Conservation (phyloP, 148 eudicot species). For the Oxyria digyna region DNA sequence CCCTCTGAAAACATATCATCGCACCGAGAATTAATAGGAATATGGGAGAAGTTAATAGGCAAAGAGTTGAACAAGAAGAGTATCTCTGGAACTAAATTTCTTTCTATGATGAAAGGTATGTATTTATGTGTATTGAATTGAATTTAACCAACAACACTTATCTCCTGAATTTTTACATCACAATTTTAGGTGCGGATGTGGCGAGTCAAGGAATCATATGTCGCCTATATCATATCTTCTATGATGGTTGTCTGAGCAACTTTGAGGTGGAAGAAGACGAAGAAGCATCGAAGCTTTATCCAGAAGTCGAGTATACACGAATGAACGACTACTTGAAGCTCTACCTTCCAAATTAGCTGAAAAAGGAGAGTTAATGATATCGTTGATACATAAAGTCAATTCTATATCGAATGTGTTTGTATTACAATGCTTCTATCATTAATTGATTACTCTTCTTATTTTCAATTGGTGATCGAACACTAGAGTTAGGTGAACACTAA, state of each 20-base stretch:
- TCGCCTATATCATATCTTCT: constrained; percentile 39
- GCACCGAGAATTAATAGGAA: constrained; percentile 26
- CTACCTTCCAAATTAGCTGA: constrained; percentile 9
- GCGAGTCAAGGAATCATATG: background rate
- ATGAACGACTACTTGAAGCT: constrained; percentile 35
- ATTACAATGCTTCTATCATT: too few relatives aligned
- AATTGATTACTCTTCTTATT: too few relatives aligned
- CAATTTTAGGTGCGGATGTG: constrained; percentile 6
- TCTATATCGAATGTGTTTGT: too few relatives aligned
- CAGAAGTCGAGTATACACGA: constrained; percentile 32
- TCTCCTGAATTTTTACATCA: too few relatives aligned
- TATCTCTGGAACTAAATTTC: constrained; percentile 25
- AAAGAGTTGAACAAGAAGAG: constrained; percentile 21
- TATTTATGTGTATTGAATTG: background rate
- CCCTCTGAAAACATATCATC: constrained; percentile 34
- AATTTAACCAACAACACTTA: too few relatives aligned
- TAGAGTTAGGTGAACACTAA: too few relatives aligned
- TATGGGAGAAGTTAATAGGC: constrained; percentile 35
- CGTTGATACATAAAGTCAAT: too few relatives aligned
- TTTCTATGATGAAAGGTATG: constrained; percentile 24
- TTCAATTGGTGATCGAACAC: too few relatives aligned
- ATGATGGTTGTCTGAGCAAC: constrained; percentile 38
- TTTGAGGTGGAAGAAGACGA: constrained; percentile 37
- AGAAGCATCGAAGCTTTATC: constrained; percentile 42
- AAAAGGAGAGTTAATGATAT: too few relatives aligned